Base-by-base conservation (phyloP, 2,329 filamentous ascomycete species). In the Talaromyces marneffei region DNA sequence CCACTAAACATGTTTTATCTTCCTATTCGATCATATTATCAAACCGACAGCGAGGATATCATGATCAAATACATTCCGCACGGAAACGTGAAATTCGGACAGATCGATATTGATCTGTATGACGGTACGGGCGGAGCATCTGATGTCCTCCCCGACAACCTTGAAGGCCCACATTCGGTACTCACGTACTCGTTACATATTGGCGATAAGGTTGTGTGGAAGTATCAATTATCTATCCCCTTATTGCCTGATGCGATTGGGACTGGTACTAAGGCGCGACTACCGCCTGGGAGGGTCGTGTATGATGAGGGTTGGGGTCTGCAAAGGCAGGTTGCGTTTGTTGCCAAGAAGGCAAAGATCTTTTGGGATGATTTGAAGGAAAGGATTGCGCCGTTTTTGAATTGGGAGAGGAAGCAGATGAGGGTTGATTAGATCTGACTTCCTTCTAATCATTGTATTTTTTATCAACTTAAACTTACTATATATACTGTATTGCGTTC, bases 1-100 rank as follows among this genome's bases (percentile, higher is more conserved):
- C 94, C 94, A 0, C 74, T 99, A 57, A 95, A 87, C 72, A 96
- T 97, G 82, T 99, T 99, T 72, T 96, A 94, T 67, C 83, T 94
- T 4, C 94, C 94, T 0, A 78, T 93, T 25, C 83, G 88, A 2
- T 93, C 91, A 0, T 99, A 97, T 74, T 82, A 81, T 66, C 91
- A 97, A 75, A 85, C 83, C 0, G 91, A 95, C 66, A 82, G 87
- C 1, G 86, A 92, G 67, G 94, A 97, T 75, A 85, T 96, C 10
- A 83, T 87, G 71, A 82, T 97, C 65, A 91, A 93, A 85, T 96
- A 84, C 79, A 83, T 84, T 50, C 90, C 93, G 2, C 85, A 88
- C 62, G 93, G 93, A 1, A 92, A 91, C 70, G 92, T 87, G 64
- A 97, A 97, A 73, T 93, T 96, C 74, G 91, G 91, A 1, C 85